Evolutionary conservation across 2,329 filamentous ascomycete species (phyloP).

Genomic region (Monosporascus cannonballus): DNA sequence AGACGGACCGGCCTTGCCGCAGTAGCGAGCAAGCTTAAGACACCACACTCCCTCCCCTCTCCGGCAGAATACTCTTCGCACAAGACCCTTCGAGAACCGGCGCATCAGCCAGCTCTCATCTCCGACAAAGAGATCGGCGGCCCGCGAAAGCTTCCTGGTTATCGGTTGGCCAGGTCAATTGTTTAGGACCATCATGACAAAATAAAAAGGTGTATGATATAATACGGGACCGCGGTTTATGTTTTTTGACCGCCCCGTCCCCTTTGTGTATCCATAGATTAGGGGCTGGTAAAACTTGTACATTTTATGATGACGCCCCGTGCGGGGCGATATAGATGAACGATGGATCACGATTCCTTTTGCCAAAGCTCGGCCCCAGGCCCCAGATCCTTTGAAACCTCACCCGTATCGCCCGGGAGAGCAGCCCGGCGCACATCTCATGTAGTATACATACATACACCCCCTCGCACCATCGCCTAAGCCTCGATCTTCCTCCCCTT

Average conservation of each 20-base stretch:
- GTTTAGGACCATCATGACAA: no score
- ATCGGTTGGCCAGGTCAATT: no score
- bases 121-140: no score
- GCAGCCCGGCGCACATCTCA: no score
- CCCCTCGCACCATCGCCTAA: conserved; percentile 10
- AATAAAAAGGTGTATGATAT: conserved; percentile 21
- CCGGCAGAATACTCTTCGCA: no score
- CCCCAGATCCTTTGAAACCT: no score
- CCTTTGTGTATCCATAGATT: background rate
- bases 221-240: conserved; percentile 11
- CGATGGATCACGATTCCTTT: background rate
- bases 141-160: no score
- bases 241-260: background rate
- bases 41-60: no score
- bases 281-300: background rate
- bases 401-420: no score
- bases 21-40: background rate
- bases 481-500: conserved; percentile 66
- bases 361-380: no score
- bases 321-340: background rate
- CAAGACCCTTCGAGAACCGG: no score
- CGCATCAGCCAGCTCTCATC: no score
- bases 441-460: background rate
- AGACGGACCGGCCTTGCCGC: background rate
- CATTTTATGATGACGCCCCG: background rate